Base-by-base conservation (phyloP, 148 eudicot species). In the Drosera capensis region DNA sequence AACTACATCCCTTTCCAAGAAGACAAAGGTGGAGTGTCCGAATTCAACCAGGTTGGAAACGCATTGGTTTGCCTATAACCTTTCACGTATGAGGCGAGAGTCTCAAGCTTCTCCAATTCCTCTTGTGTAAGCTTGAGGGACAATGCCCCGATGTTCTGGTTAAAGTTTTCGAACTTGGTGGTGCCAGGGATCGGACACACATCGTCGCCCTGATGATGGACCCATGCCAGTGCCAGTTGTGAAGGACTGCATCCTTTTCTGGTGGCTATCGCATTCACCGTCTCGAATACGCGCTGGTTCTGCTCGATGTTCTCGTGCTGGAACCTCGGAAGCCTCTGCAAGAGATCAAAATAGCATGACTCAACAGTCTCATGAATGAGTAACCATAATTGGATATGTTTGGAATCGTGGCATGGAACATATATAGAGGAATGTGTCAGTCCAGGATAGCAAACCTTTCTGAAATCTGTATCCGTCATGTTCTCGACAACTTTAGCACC, bases 181-280 rank as follows among this genome's bases (percentile, higher is more conserved):
- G 38, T 34, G 2, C 38, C 38, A 11, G 38, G 38, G 5, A 34
- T 34, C n/a, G 38, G 38, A 11, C 38, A 34, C 38, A 34, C 38
- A 34, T 34, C 38, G 14, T 34, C 38, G n/a, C 38, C 38, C 14
- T 34, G 38, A 34, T 34, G 38, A 11, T 34, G 38, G n/a, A 34
- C 9, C 38, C 38, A 34, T 15, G 43, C 43, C 2, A 40, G 43
- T 15, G 43, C 43, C 18, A 40, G 1, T 1, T 40, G 43, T 5
- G 43, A 15, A 1, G 43, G 20, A 1, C 20, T 40, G 2, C 43
- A 40, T 40, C 43, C 43, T 15, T 40, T 40, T 14, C 13, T 14
- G 18, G 43, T 15, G 15, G 43, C 43, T 40, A 40, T 14, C 1
- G 15, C 43, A 40, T 40, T n/a, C 6, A 40, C 43, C 20, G 20